Base-by-base conservation (phyloP, 352 stramenopile species). In the Pythium sp. region DNA sequence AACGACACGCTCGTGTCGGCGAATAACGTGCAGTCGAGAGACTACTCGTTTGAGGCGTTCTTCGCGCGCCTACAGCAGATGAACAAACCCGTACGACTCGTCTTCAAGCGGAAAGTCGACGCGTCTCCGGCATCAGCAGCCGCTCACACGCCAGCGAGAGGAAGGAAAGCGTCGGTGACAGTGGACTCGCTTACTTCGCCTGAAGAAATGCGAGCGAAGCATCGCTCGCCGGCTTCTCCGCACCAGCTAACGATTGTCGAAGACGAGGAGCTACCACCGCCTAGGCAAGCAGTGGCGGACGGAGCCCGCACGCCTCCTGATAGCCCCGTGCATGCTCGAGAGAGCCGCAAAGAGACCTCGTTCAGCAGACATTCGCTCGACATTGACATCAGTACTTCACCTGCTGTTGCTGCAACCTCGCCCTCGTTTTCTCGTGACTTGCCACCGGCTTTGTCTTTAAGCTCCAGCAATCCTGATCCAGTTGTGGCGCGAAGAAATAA, bases 61-160 rank as follows among this genome's bases (percentile, higher is more conserved):
- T 96, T 96, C 64, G 79, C 79, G 26, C 72, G 84, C 3, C 70
- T 96, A 5, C 86, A 94, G 58, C 82, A 96, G 30, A 92, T 94
- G 86, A 89, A 85, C 61, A 96, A 96, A 61, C 88, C 88, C 3
- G 87, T 96, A 7, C 78, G 78, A 22, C 71, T 96, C 5, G 79
- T 91, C 26, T 94, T 96, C 38, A 64, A 67, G 59, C 79, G 84
- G 12, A 75, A 76, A 20, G 28, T 66, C n/a, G 65, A 58, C 14
- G 47, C 26, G 51, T 68, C 62, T 5, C 30, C 51, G 0, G 49
- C 49, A 9, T 58, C 51, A 30, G 41, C 36, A 20, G 18, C 34
- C 4, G 24, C 18, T 28, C 18, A 38, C 43, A n/a, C 11, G 12
- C 32, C 51, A 26, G 12, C 56, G 14, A 58, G 69, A 56, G 73